A percentile compares a stretch with the other conserved stretches of the same genome.
phyloP scores from a whole-genome alignment of 257 asterid species.

The Schizonepeta tenuifolia region DNA sequence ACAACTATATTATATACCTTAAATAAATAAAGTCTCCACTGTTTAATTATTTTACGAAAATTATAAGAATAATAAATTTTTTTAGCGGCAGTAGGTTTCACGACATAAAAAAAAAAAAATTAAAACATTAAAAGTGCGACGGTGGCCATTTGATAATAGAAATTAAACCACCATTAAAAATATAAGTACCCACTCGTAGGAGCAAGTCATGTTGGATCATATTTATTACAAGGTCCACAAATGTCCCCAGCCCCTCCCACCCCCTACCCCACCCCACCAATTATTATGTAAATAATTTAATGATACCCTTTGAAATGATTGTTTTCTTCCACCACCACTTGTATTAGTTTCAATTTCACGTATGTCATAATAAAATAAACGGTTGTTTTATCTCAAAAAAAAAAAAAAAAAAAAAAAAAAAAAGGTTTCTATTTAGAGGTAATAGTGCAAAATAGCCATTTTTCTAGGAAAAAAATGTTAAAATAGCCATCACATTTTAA shows the following conservation, averaged over 20 bases:
- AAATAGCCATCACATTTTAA: too few species aligned
- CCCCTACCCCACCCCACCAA: slow-evolving; percentile 13
- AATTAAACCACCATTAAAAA: neutral
- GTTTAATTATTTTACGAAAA: neutral
- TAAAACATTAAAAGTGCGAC: slow-evolving; percentile 33
- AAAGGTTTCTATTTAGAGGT: too few species aligned
- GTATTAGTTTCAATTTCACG: neutral
- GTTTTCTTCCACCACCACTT: slow-evolving; percentile 21
- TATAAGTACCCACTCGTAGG: slow-evolving; percentile 30
- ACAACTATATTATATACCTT: too few species aligned
- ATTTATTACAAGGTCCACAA: slow-evolving; percentile 42
- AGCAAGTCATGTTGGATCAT: slow-evolving; percentile 39
- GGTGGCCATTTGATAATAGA: slow-evolving; percentile 40
- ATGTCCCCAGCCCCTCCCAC: slow-evolving; percentile 8
- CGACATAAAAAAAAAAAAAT: too few species aligned
- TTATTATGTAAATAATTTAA: slow-evolving; percentile 32
- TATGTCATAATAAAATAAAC: neutral
- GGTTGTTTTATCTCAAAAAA: too few species aligned
- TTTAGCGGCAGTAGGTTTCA: too few species aligned
- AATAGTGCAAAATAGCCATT: too few species aligned
- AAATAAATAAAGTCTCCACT: too few species aligned
- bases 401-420: too few species aligned
- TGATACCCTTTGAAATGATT: slow-evolving; percentile 29
- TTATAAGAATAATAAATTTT: too few species aligned
- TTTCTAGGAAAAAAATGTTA: too few species aligned